Conservation (phyloP, 805 yeast species). For the Ogataea saltuana region DNA sequence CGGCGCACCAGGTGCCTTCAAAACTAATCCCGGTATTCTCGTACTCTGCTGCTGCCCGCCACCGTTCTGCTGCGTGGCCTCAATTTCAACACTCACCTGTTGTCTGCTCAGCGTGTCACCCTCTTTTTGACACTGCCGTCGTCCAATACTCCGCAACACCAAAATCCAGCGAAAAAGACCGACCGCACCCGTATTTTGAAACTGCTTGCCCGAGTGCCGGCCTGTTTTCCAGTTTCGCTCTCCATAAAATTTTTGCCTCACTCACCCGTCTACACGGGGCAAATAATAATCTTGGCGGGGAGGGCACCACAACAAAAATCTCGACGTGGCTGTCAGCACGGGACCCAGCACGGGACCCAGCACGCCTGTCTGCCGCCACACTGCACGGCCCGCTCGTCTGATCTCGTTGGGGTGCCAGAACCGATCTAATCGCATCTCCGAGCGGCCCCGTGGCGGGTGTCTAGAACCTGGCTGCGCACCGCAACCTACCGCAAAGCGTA, state of each 20-base stretch:
- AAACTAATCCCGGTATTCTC: not conserved
- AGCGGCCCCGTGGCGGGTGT: no score
- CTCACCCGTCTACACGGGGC: slow-evolving; percentile 1
- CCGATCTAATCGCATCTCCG: no score
- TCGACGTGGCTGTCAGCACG: no score
- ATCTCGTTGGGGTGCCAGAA: no score
- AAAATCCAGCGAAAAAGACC: not conserved
- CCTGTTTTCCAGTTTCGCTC: slow-evolving; percentile 3
- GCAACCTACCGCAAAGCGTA: no score
- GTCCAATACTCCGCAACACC: not conserved
- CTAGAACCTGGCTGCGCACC: no score
- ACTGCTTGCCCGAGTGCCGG: not conserved
- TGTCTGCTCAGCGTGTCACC: not conserved
- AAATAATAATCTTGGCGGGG: not conserved
- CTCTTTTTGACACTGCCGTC: slow-evolving; percentile 8
- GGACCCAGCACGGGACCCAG: no score
- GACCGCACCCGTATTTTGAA: slow-evolving; percentile 3
- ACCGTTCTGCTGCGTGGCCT: not conserved
- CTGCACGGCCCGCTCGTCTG: no score
- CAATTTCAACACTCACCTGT: not conserved
- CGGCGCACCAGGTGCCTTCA: not conserved
- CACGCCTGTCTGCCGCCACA: no score
- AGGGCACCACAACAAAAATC: not conserved
- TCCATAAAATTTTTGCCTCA: slow-evolving; percentile 10
- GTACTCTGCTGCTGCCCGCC: not conserved